Percentiles rank a stretch among this genome's conserved stretches.
Evolutionary conservation across 345 rosid genomes (phyloP).

Genomic region (Mercurialis annua): DNA sequence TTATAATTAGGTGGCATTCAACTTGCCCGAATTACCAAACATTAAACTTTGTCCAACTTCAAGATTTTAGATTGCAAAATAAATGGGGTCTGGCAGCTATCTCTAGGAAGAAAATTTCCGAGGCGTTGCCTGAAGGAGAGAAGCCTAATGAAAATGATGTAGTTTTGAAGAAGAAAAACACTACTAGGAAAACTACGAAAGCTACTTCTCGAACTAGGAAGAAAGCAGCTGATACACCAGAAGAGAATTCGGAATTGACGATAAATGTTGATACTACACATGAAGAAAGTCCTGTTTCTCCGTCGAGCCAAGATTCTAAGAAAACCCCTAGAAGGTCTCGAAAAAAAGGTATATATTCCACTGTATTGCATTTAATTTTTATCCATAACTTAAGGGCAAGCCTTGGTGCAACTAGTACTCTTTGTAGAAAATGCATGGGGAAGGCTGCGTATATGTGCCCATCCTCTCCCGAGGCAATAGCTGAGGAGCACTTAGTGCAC

Average conservation of each 20-base stretch:
- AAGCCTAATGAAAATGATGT: slow-evolving; percentile 44
- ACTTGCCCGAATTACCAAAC: slow-evolving; percentile 34
- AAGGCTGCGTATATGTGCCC: too few relatives aligned
- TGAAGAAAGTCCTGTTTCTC: slow-evolving; percentile 28
- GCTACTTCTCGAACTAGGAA: slow-evolving; percentile 47
- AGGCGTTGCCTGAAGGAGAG: slow-evolving; percentile 37
- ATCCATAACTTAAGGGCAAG: neutral
- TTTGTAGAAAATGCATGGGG: too few relatives aligned
- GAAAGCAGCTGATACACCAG: slow-evolving; percentile 39
- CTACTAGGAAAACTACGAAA: slow-evolving; percentile 39
- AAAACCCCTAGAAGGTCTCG: slow-evolving; percentile 34
- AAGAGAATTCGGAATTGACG: slow-evolving; percentile 35
- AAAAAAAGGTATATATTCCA: slow-evolving; percentile 42
- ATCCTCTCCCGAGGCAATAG: too few relatives aligned
- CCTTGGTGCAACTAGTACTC: too few relatives aligned
- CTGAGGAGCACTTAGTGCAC: too few relatives aligned
- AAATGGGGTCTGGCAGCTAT: slow-evolving; percentile 44
- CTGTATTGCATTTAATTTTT: neutral
- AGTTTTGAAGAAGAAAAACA: slow-evolving; percentile 40
- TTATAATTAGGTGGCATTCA: slow-evolving; percentile 45
- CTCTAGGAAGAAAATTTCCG: slow-evolving; percentile 51
- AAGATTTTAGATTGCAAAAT: slow-evolving; percentile 40
- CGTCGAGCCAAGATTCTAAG: slow-evolving; percentile 27
- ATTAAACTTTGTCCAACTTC: slow-evolving; percentile 37
- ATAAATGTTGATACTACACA: slow-evolving; percentile 23